phyloP scores from a whole-genome alignment of 148 eudicot species.

The Rhododendron simsii region DNA sequence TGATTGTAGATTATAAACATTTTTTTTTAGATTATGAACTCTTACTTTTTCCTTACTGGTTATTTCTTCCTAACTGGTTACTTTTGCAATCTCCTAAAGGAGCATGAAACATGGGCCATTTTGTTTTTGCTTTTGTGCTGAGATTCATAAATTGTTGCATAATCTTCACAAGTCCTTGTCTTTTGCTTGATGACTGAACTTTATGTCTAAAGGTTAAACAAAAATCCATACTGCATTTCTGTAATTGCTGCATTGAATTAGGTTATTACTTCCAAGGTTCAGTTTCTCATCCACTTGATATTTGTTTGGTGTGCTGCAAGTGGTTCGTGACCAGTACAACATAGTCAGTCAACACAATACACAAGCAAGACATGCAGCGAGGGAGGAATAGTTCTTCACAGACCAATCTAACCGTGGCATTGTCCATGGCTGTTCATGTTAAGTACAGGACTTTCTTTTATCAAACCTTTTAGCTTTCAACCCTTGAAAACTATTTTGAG shows the following conservation, averaged over 20 bases:
- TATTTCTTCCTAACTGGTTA: background rate
- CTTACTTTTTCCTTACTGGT: background rate
- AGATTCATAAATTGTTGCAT: background rate
- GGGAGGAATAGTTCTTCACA: background rate
- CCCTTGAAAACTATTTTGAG: background rate
- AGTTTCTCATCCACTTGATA: background rate
- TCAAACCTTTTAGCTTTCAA: background rate
- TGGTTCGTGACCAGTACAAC: background rate
- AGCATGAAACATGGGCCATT: background rate
- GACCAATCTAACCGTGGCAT: background rate
- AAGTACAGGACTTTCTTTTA: background rate
- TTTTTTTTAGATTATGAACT: no score
- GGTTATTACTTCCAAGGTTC: background rate
- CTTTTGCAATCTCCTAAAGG: background rate
- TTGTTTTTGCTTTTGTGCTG: background rate
- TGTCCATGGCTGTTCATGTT: no score
- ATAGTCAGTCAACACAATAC: background rate
- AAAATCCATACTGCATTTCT: background rate
- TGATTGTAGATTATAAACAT: background rate
- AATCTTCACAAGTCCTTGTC: background rate
- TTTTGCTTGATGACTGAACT: background rate
- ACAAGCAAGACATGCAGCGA: background rate
- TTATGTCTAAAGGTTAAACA: no score
- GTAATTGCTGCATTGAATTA: background rate
- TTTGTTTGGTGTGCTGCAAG: background rate